These are phyloP conservation scores for Phytopythium aichiense DNA, from an alignment of 352 stramenopile species.

Conservation along the genomic window DNA sequence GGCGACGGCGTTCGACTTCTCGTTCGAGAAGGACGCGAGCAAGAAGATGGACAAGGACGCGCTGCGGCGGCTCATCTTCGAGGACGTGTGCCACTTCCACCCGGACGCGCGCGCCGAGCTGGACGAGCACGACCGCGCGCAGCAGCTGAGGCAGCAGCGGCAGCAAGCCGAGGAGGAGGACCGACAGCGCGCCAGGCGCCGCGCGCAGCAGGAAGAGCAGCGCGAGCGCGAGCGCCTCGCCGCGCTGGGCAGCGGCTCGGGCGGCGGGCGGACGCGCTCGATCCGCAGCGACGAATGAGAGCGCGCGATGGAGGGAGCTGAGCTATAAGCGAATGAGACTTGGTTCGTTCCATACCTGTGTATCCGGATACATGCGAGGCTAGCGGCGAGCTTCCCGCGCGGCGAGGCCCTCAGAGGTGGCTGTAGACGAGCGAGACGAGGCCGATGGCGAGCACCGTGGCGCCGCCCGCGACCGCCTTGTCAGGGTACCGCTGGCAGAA, in stretches of 20 bases:
- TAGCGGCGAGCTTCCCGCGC: neutral
- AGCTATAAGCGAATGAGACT: neutral
- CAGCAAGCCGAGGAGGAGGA: slow-evolving; percentile 31
- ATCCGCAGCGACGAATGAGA: neutral
- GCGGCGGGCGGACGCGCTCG: slow-evolving; percentile 29
- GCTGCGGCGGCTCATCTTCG: slow-evolving; percentile 78
- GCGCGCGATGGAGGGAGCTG: neutral
- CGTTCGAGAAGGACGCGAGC: slow-evolving; percentile 69
- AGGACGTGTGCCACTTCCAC: slow-evolving; percentile 85
- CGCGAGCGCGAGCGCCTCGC: slow-evolving; percentile 40
- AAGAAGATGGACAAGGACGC: slow-evolving; percentile 68
- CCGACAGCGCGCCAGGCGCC: slow-evolving; percentile 13
- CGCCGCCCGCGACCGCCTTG: slow-evolving; percentile 36
- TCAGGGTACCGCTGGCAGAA: slow-evolving; percentile 51
- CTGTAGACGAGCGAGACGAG: slow-evolving; percentile 40
- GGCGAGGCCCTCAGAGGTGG: slow-evolving; percentile 18
- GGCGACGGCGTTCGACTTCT: slow-evolving; percentile 66
- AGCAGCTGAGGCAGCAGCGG: slow-evolving; percentile 12
- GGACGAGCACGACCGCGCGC: slow-evolving; percentile 21
- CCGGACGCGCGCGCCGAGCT: slow-evolving; percentile 63
- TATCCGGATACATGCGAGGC: neutral
- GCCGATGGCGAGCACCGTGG: slow-evolving; percentile 37
- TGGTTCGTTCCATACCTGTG: neutral
- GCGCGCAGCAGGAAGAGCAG: slow-evolving; percentile 9
- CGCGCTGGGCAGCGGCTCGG: slow-evolving; percentile 41